Evolutionary conservation across 1,139 yeast species (phyloP).

Genomic region (Candida sp.): DNA sequence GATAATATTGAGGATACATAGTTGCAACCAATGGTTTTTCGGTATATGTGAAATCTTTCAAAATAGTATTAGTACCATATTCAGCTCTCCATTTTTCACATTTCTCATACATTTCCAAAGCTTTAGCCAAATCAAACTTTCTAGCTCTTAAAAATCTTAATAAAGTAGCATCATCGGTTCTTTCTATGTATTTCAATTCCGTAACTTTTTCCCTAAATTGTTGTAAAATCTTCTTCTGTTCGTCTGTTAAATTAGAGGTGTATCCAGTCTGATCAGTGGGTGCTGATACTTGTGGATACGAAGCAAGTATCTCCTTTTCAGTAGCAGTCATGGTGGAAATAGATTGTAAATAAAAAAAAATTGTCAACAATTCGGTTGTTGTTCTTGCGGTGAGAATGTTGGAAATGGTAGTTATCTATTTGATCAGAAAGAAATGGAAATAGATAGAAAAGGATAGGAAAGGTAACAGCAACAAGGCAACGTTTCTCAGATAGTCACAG

Average conservation of each 20-base stretch:
- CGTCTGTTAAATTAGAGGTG: constrained; percentile 74
- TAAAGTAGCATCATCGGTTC: constrained; percentile 88
- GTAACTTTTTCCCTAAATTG: constrained; percentile 56
- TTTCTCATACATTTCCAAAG: constrained; percentile 76
- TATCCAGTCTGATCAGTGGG: constrained; percentile 65
- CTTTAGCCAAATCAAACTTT: constrained; percentile 79
- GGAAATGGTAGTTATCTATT: neutral
- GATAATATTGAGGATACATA: constrained; percentile 95
- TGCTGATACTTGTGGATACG: constrained; percentile 70
- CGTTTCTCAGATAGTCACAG: too few species aligned
- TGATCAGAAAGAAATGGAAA: neutral
- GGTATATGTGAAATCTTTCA: constrained; percentile 81
- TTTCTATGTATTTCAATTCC: constrained; percentile 63
- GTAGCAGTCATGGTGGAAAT: constrained; percentile 8
- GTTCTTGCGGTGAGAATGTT: neutral
- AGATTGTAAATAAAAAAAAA: neutral
- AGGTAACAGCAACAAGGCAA: too few species aligned
- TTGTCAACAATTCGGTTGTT: neutral
- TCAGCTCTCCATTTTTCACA: constrained; percentile 94
- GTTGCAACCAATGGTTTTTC: constrained; percentile 90
- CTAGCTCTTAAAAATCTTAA: constrained; percentile 93
- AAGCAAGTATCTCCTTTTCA: constrained; percentile 33
- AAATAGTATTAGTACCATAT: constrained; percentile 82
- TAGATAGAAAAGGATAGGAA: too few species aligned
- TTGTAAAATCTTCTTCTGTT: constrained; percentile 59